Evolutionary conservation across 352 stramenopile species (phyloP).

Genomic region (Phytophthora tubulina): DNA sequence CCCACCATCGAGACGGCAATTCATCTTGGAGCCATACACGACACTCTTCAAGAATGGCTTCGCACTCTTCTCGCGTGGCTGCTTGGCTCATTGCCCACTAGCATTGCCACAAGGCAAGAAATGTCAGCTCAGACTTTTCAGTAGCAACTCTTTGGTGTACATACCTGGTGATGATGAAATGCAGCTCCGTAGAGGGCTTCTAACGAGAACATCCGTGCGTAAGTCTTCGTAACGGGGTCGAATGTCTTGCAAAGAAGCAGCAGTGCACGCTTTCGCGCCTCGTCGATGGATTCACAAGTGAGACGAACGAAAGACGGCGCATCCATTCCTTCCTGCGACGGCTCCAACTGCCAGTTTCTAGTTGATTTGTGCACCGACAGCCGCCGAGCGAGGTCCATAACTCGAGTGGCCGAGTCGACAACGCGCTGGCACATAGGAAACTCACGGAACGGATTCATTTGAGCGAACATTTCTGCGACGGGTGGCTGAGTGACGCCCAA

Average conservation of each 20-base stretch:
- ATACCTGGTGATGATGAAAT: conserved; percentile 71
- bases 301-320: conserved; percentile 70
- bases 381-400: conserved; percentile 57
- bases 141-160: not conserved
- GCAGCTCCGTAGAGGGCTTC: conserved; percentile 61
- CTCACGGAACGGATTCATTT: conserved; percentile 51
- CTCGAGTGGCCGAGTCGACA: conserved; percentile 40
- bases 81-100: conserved; percentile 67
- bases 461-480: conserved; percentile 32
- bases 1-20: conserved; percentile 68
- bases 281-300: conserved; percentile 75
- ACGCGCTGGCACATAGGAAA: conserved; percentile 56
- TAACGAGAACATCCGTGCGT: conserved; percentile 68
- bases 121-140: conserved; percentile 3
- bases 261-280: conserved; percentile 72
- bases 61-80: conserved; percentile 42
- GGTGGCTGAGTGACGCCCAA: conserved; percentile 39
- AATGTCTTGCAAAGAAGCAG: conserved; percentile 83
- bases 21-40: conserved; percentile 53
- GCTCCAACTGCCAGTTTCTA: conserved; percentile 39
- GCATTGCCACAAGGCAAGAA: conserved; percentile 8
- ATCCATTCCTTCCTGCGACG: conserved; percentile 37
- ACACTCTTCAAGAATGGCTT: conserved; percentile 43
- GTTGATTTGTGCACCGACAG: conserved; percentile 44
- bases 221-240: conserved; percentile 64